phyloP scores from a whole-genome alignment of 2,329 filamentous ascomycete genomes.

The Colletotrichum lindemuthianum region DNA sequence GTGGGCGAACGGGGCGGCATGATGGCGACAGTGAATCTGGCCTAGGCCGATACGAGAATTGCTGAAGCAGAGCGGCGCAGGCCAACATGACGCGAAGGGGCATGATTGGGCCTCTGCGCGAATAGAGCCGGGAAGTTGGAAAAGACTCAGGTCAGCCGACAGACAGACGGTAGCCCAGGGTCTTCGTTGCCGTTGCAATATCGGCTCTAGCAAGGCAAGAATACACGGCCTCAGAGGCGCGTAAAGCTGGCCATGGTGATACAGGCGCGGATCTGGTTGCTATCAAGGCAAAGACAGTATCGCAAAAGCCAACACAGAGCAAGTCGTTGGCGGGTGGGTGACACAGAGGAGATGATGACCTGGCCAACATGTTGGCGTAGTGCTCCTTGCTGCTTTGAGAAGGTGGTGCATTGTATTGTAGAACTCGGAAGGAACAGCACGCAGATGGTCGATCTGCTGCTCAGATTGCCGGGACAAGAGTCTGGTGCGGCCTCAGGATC shows the following conservation, averaged over 20 bases:
- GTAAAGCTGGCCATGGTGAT: conserved; percentile 8
- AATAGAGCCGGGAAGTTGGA: neutral
- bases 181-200: conserved; percentile 7
- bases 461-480: conserved; percentile 12
- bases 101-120: conserved; percentile 15
- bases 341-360: conserved; percentile 15
- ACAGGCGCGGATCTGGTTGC: conserved; percentile 22
- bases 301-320: neutral
- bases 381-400: neutral
- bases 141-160: conserved; percentile 11
- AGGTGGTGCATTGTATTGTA: neutral
- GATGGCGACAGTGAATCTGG: conserved; percentile 1
- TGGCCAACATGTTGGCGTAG: conserved; percentile 5
- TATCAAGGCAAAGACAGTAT: conserved; percentile 8
- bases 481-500: conserved; percentile 23
- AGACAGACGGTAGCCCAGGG: conserved; percentile 7
- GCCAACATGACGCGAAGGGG: neutral
- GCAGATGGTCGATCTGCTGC: conserved; percentile 5
- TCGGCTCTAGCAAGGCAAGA: conserved; percentile 16
- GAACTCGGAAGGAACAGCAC: neutral
- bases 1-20: conserved; percentile 8
- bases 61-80: conserved; percentile 3
- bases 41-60: conserved; percentile 26
- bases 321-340: conserved; percentile 16
- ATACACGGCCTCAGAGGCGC: conserved; percentile 17